Base-by-base conservation (phyloP, 345 rosid species). In the Arabidopsis suecica region DNA sequence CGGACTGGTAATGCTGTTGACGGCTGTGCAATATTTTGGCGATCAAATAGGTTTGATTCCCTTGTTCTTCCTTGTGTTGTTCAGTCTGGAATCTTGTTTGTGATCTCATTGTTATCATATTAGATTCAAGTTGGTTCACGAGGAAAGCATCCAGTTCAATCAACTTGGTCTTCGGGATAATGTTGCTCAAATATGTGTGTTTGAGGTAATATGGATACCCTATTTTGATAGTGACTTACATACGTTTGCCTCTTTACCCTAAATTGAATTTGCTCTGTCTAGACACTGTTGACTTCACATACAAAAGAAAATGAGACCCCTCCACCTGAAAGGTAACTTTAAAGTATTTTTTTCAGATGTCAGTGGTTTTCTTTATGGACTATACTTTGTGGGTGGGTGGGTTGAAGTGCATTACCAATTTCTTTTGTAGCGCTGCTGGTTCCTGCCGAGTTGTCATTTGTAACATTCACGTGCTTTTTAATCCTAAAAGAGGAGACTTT, bases 11-110 rank as follows among this genome's bases (percentile, higher is more conserved):
- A 76, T 59, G 92, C 99, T 23, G 68, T 92, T 81, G 99, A 95
- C 78, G 99, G 99, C 30, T 95, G 99, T 88, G 97, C 99, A 68
- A 78, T 92, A 57, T 95, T 95, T 85, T 95, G 99, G 99, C 89
- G 85, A 80, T 75, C 86, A 18, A 88, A 92, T 54, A 90, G 93
- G 99, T 90, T 66, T 38, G 65, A 7, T 61, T 71, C 16, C 55
- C 49, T 71, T 72, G 16, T 41, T 38, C 44, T 76, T 76, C 65
- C 60, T 61, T 56, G 11, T 22, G 33, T 72, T 14, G 20, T 51
- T 78, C 44, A 10, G 45, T 69, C 45, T 73, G 30, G 66, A 61
- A 36, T 61, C 36, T 78, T 22, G 18, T 76, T 42, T 78, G 44
- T 50, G 3, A 49, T 65, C 78, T 77, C 64, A 73, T 59, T 56